These are phyloP conservation scores for Ganoderma leucocontextum DNA, from an alignment of 1,284 basidiomycete species.

Conservation along the genomic window DNA sequence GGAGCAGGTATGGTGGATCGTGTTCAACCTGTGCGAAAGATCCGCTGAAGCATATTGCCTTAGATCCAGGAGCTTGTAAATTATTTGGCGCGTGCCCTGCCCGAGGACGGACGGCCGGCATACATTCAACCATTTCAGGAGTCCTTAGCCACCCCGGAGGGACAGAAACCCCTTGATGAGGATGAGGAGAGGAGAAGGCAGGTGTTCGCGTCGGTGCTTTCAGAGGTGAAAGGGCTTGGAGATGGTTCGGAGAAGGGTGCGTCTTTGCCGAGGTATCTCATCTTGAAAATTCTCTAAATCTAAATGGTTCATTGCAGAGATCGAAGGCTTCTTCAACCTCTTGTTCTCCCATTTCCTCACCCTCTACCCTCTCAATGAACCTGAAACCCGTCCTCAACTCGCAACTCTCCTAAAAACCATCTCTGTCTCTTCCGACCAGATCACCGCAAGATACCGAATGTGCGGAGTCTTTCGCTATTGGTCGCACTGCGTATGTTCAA, in stretches of 20 bases:
- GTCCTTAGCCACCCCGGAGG: constrained; percentile 61
- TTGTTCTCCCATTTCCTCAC: constrained; percentile 74
- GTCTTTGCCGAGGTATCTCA: constrained; percentile 34
- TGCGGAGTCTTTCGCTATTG: constrained; percentile 43
- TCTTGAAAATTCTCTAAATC: constrained; percentile 6
- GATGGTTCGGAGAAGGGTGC: constrained; percentile 79
- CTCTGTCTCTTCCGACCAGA: constrained; percentile 57
- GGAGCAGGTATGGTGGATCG: constrained; percentile 69
- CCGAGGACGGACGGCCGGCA: constrained; percentile 72
- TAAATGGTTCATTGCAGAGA: constrained; percentile 56
- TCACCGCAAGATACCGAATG: constrained; percentile 75
- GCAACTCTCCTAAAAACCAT: constrained; percentile 63
- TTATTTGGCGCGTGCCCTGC: constrained; percentile 73
- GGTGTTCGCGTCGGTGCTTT: constrained; percentile 65
- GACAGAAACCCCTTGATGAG: constrained; percentile 59
- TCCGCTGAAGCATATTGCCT: constrained; percentile 23
- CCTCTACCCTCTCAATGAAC: constrained; percentile 60
- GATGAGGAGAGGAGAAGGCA: constrained; percentile 60
- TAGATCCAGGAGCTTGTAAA: constrained; percentile 84
- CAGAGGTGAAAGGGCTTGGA: constrained; percentile 71
- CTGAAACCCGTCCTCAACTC: constrained; percentile 62
- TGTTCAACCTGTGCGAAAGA: background rate
- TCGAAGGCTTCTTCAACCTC: constrained; percentile 89
- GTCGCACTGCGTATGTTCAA: constrained; percentile 13
- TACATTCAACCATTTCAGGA: constrained; percentile 76